phyloP scores from a whole-genome alignment of 2,329 filamentous ascomycete species.

The Ophiostoma novo-ulmi region DNA sequence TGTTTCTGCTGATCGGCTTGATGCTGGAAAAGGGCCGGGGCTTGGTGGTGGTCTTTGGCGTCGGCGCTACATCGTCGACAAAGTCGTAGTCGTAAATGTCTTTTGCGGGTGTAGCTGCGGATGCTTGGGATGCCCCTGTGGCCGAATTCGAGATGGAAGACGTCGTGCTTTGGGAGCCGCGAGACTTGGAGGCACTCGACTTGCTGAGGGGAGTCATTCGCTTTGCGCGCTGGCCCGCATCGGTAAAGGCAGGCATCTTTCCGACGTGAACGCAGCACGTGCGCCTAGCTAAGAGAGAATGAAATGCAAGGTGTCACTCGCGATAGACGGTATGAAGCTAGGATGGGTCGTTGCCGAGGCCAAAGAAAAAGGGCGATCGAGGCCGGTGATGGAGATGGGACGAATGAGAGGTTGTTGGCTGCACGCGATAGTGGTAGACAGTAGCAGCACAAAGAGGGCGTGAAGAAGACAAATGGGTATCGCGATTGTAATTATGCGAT shows the following conservation, averaged over 20 bases:
- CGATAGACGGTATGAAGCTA: background rate
- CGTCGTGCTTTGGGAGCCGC: background rate
- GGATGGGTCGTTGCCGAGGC: background rate
- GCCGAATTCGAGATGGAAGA: slow-evolving; percentile 15
- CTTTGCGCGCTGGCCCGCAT: slow-evolving; percentile 15
- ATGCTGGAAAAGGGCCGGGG: slow-evolving; percentile 13
- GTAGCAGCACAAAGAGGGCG: background rate
- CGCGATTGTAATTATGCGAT: background rate
- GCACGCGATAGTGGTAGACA: background rate
- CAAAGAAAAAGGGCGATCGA: background rate
- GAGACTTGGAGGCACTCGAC: background rate
- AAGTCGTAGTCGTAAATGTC: slow-evolving; percentile 28
- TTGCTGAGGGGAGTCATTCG: background rate
- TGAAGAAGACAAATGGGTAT: background rate
- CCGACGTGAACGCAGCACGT: slow-evolving; percentile 11
- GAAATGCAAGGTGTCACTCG: background rate
- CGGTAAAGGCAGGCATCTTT: slow-evolving; percentile 2
- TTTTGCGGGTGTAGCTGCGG: slow-evolving; percentile 18
- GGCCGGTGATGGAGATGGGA: background rate
- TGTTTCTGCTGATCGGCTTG: slow-evolving; percentile 9
- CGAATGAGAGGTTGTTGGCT: background rate
- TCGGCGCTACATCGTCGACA: slow-evolving; percentile 24
- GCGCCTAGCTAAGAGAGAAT: background rate
- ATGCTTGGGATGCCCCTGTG: background rate
- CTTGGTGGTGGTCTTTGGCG: slow-evolving; percentile 15